Evolutionary conservation across 164 flowering plant species (phyloP).

Genomic region (Malania oleifera): DNA sequence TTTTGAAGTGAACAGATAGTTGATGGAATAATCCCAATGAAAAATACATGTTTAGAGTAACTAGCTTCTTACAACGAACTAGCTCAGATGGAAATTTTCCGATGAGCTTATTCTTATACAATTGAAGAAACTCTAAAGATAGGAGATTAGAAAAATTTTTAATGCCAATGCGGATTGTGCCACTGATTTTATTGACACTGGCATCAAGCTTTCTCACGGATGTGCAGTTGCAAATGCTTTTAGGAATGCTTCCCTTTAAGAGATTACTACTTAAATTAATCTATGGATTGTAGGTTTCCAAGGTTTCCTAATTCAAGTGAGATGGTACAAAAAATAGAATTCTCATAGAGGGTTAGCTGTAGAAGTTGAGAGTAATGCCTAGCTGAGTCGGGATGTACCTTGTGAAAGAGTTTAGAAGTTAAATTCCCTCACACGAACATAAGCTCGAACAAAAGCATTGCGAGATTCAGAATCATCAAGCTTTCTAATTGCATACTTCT

Average conservation of each 20-base stretch:
- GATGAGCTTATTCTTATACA: slow-evolving; percentile 35
- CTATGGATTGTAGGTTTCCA: slow-evolving; percentile 27
- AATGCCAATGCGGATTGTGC: slow-evolving; percentile 43
- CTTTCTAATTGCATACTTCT: slow-evolving; percentile 58
- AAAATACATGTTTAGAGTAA: slow-evolving; percentile 32
- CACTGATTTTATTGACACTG: slow-evolving; percentile 51
- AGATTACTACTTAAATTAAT: slow-evolving; percentile 46
- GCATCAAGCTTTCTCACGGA: slow-evolving; percentile 31
- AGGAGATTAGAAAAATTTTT: slow-evolving; percentile 51
- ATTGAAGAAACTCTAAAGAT: slow-evolving; percentile 29
- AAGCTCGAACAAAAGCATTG: slow-evolving; percentile 73
- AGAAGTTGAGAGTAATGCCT: slow-evolving; percentile 40
- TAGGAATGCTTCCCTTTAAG: slow-evolving; percentile 54
- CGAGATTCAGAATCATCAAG: slow-evolving; percentile 88
- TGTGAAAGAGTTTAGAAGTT: slow-evolving; percentile 38
- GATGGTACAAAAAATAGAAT: slow-evolving; percentile 53
- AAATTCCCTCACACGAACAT: slow-evolving; percentile 67
- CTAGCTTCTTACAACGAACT: slow-evolving; percentile 46
- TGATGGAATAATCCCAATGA: slow-evolving; percentile 50
- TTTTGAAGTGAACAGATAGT: slow-evolving; percentile 50
- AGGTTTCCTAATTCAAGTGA: slow-evolving; percentile 54
- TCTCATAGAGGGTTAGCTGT: slow-evolving; percentile 29
- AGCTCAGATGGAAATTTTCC: slow-evolving; percentile 60
- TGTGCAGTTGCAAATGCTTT: slow-evolving; percentile 51
- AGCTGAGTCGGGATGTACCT: slow-evolving; percentile 52